Percentiles rank a stretch among this genome's conserved stretches.
phyloP scores from a whole-genome alignment of 179 eudicot genomes.

The Beta macrorhiza region DNA sequence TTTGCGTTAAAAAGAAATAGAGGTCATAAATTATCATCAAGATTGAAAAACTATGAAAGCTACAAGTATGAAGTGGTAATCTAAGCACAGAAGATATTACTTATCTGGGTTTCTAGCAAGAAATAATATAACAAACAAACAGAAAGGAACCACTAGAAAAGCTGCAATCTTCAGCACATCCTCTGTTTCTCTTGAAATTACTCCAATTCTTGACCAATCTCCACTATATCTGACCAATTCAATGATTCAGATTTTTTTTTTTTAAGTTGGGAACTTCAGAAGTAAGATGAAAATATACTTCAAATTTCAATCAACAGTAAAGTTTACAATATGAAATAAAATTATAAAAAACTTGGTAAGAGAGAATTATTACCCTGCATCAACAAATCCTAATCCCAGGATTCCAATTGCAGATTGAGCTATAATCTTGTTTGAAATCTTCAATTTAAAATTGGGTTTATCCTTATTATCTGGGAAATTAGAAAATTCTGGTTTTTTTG shows the following conservation, averaged over 20 bases:
- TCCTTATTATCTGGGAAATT: slow-evolving; percentile 24
- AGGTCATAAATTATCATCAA: too few relatives aligned
- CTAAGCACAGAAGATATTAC: not conserved
- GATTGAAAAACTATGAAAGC: too few relatives aligned
- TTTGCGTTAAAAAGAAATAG: too few relatives aligned
- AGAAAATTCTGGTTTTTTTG: slow-evolving; percentile 36
- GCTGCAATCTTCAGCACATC: slow-evolving; percentile 62
- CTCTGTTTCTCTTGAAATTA: slow-evolving; percentile 61
- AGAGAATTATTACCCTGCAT: slow-evolving; percentile 56
- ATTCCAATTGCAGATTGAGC: slow-evolving; percentile 57
- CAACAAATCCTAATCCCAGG: slow-evolving; percentile 64
- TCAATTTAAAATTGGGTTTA: slow-evolving; percentile 26
- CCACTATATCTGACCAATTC: slow-evolving; percentile 65
- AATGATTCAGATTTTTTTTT: not conserved
- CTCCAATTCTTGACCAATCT: slow-evolving; percentile 97
- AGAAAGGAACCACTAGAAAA: slow-evolving; percentile 67
- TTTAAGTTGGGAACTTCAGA: not conserved
- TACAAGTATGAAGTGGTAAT: too few relatives aligned
- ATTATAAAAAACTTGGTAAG: not conserved
- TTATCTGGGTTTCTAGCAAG: slow-evolving; percentile 34
- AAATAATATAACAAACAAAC: slow-evolving; percentile 46
- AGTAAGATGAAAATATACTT: not conserved
- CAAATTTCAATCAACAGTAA: not conserved
- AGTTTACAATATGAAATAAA: not conserved
- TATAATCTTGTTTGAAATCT: slow-evolving; percentile 32